Evolutionary conservation across 192 early-diverging fungal genomes (phyloP), one percentile per base, ranked within the genome.

Genomic region (Coemansia sp.): DNA sequence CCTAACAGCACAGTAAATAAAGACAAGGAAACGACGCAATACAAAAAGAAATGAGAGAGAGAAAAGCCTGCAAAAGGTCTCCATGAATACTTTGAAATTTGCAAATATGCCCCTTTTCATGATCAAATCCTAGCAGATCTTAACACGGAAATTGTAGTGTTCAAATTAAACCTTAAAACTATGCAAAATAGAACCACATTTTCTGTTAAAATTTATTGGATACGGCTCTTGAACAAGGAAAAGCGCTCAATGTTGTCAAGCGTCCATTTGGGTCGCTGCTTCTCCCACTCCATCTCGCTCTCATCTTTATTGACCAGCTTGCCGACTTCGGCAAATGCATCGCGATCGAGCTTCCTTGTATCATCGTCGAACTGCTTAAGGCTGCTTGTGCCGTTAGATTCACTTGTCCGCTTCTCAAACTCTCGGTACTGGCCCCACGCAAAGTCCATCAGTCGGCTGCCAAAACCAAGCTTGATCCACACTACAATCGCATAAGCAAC

Each of bases 161-260:
- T 7, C 39, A 40, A 8, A 8, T 15, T 40, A 40, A 8, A 40
- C 39, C 16, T 40, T 40, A 40, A 46, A 15, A 46, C n/a, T 7
- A 46, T 46, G 16, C 23, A 9, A 34, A 25, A 6, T 42, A 59
- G 21, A 34, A 16, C 30, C 20, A 9, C 34, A 42, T 25, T 15
- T 40, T 40, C 10, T 8, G 10, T 15, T 25, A 15, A 10, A 43
- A 25, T 39, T 70, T 49, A 96, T 20, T 92, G 92, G 55, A 96
- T 93, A 0, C 94, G 88, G 70, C 91, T 94, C 75, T 92, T 95
- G 63, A 94, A 92, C 83, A 98, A 84, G 37, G 89, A 87, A 76
- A 92, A 98, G 18, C 96, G 87, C 69, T 96, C 94, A 51, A 98
- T 89, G 39, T 86, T 90, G 62, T 96, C 94, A 60, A 98, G 74